Evolutionary conservation across 768 basidiomycete species (phyloP), one percentile per base, ranked within the genome.

Genomic region (Russula olivacea): DNA sequence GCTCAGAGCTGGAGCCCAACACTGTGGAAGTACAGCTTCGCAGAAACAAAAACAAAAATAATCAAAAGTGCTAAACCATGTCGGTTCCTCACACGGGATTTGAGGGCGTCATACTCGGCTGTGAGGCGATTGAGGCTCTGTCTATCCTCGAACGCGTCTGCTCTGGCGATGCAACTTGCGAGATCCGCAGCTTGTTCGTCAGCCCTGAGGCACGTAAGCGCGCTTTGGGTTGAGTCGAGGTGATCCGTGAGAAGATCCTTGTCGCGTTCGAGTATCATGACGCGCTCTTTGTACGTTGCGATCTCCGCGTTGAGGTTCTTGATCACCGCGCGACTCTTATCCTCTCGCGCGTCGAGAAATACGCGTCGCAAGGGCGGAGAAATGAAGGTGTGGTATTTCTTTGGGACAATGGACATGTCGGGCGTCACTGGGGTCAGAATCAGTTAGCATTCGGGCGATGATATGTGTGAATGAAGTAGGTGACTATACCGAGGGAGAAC

Each of bases 311-410:
- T 65, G 38, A 67, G 59, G 3, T 38, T n/a, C 14, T 55, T 61
- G 19, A 65, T 41, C 12, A 38, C 9, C 2, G 51, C 36, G 17
- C 4, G 36, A 21, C 34, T 28, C 28, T 8, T n/a, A 45, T 23
- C 50, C 32, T 32, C 32, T 4, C 14, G 3, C 12, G 34, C 48
- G 15, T 28, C 52, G 15, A 65, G 10, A 43, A 62, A 67, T 14
- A 67, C 54, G 53, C 66, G 66, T 38, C 66, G 66, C 40, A 67
- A 38, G 10, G 58, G 25, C 7, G 66, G 60, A 9, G 23, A 25
- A 4, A 67, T 62, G 49, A 67, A 67, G 9, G 55, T 21, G 10
- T 59, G 64, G 34, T 62, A 67, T 25, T 65, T 67, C 52, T 47
- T 48, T 15, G 66, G 66, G 38, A 67, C 56, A 23, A 55, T 38